Evolutionary conservation across 139 green algal genomes (phyloP), one percentile per base, ranked within the genome.

Genomic region (Chlorella vulgaris): DNA sequence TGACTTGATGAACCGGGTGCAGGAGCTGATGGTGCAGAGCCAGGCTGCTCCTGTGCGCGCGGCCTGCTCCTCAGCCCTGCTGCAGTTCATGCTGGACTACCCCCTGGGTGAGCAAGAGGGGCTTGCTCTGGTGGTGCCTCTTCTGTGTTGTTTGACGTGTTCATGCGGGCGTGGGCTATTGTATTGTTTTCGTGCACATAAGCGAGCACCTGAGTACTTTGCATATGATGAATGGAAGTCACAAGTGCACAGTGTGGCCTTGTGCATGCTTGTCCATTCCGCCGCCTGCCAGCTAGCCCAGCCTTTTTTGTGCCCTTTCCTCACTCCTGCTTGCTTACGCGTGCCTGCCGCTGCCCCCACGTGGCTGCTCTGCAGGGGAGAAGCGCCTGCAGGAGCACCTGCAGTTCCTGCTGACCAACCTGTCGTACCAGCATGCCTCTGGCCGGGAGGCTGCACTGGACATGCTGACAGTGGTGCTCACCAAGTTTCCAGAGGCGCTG

Each of bases 61-160:
- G n/a, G 76, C 86, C 36, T 92, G 88, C 74, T 85, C 89, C 7
- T 82, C 89, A 21, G 83, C 82, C 36, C 89, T 99, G 67, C 91
- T 98, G 26, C 87, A 93, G 82, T 99, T 98, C 86, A 89, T 99
- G 83, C 89, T 99, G 43, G 94, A 98, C 87, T 98, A 96, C 78
- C 96, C 96, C 1, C 83, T 99, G 71, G 91, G 93, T 38, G 47
- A 62, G 39, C n/a, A n/a, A 69, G 74, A 29, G 28, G 35, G 18
- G 51, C 21, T 18, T 61, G 51, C 18, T 18, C 18, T 61, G 51
- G 51, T 61, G 18, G 51, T 61, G 51, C 21, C 18, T 28, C 51
- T 18, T 18, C 18, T 61, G 18, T 61, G 51, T 61, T 61, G 51
- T 61, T 61, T 61, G 18, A 61, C 18, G 51, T 61, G 51, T 18